Evolutionary conservation across 148 eudicot genomes (phyloP), one percentile per base, ranked within the genome.

Genomic region (Limonium bicolor): DNA sequence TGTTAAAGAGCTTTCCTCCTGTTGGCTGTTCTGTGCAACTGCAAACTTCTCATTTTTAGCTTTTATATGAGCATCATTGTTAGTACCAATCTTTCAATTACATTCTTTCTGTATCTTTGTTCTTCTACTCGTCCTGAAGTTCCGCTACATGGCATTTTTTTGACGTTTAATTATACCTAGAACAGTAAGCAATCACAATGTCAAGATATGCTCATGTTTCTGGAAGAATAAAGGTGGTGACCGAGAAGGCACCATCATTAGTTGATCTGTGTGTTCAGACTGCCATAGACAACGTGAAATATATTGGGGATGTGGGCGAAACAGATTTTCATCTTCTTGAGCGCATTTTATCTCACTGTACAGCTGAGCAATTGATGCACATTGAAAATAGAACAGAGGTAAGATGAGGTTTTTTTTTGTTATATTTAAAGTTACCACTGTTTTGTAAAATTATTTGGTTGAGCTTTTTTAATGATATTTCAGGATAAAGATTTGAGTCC

Each of bases 401-500:
- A 69, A 68, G 82, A 53, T 27, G 20, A 40, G 18, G 18, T 36
- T 15, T 44, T 16, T 31, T 19, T 44, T 55, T 31, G 46, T 14
- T 22, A 8, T 40, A 24, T n/a, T n/a, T 36, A 15, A 11, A 36
- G 40, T 17, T 7, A 36, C 41, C 7, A 36, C 16, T 6, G 16
- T 34, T 24, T 20, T 17, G 20, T n/a, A 15, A 15, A 3, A 10
- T 41, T 14, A 22, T 31, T 39, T 7, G 13, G 3, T 19, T 23
- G 7, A 6, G 16, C 22, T 36, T 2, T 40, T 30, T 9, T 6
- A 23, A 25, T 26, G 27, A 46, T 58, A 10, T 42, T 78, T 51
- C 59, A 90, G 97, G 94, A 58, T 22, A 77, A 84, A 56, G 95
- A 90, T 76, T 76, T 84, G 34, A 84, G 82, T 53, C 76, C 74